Evolutionary conservation across 2,329 filamentous ascomycete species (phyloP).

Genomic region (Talaromyces verruculosus): DNA sequence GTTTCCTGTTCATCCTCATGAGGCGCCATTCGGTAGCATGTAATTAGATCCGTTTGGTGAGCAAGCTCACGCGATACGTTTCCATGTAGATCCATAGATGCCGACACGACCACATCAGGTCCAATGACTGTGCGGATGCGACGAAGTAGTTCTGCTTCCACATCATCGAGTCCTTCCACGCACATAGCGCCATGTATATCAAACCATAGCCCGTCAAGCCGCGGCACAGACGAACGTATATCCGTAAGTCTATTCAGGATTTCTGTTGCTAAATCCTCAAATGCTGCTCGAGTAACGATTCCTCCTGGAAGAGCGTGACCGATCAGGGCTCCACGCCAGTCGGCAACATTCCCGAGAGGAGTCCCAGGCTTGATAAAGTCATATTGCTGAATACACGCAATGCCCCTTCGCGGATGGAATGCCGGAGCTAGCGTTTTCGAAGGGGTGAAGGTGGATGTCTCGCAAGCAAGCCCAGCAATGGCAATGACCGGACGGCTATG

Average conservation of each 20-base stretch:
- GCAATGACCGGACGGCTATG: conserved; percentile 49
- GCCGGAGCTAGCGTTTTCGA: conserved; percentile 50
- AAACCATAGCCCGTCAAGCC: conserved; percentile 54
- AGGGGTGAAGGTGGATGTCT: conserved; percentile 56
- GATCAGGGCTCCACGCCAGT: conserved; percentile 54
- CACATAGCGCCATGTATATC: conserved; percentile 60
- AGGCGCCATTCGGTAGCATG: conserved; percentile 55
- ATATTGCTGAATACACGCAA: conserved; percentile 49
- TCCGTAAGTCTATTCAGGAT: conserved; percentile 42
- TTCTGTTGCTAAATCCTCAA: conserved; percentile 47
- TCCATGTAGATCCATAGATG: conserved; percentile 58
- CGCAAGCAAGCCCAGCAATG: conserved; percentile 55
- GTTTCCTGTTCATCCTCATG: conserved; percentile 55
- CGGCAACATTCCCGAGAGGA: conserved; percentile 43
- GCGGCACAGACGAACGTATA: conserved; percentile 34
- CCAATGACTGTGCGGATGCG: conserved; percentile 51
- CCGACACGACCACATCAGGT: conserved; percentile 49
- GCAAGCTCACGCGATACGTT: conserved; percentile 54
- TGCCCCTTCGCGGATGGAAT: conserved; percentile 51
- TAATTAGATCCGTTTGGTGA: conserved; percentile 54
- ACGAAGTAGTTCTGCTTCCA: conserved; percentile 50
- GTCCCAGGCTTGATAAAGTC: conserved; percentile 47
- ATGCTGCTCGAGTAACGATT: conserved; percentile 48
- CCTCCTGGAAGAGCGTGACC: conserved; percentile 55
- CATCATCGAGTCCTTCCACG: conserved; percentile 52